A percentile compares a stretch with the other conserved stretches of the same genome.
phyloP scores from a whole-genome alignment of 2,329 filamentous ascomycete species.

The Boeremia lycopersici region DNA sequence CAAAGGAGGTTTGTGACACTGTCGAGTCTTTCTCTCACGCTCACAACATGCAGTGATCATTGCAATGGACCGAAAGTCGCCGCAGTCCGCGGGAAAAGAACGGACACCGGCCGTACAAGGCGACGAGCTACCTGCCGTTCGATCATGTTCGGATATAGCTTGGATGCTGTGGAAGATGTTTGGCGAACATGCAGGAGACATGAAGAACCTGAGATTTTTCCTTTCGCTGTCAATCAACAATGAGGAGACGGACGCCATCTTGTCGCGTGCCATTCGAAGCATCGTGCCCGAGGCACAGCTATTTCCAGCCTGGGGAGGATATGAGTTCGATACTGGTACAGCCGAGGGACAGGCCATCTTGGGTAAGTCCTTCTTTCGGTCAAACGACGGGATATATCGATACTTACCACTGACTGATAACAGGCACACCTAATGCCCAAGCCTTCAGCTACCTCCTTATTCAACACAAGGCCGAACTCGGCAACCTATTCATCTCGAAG shows the following conservation, averaged over 20 bases:
- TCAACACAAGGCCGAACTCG: slow-evolving; percentile 6
- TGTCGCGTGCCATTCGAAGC: slow-evolving; percentile 1
- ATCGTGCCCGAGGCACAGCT: background rate
- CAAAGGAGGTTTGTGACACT: background rate
- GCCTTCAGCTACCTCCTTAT: slow-evolving; percentile 12
- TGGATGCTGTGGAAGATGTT: slow-evolving; percentile 4
- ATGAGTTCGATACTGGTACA: background rate
- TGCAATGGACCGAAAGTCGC: slow-evolving; percentile 6
- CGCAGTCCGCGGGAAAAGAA: background rate
- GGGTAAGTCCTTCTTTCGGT: background rate
- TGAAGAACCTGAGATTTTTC: slow-evolving; percentile 1
- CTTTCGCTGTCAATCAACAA: slow-evolving; percentile 8
- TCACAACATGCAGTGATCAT: background rate
- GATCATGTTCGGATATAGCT: slow-evolving; percentile 5
- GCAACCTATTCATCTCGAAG: slow-evolving; percentile 7
- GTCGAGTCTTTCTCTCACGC: background rate
- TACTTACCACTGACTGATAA: background rate
- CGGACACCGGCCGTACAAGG: background rate
- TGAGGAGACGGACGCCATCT: background rate
- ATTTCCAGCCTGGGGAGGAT: slow-evolving; percentile 4
- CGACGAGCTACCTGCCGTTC: slow-evolving; percentile 1
- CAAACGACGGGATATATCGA: background rate
- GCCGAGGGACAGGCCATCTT: slow-evolving; percentile 1
- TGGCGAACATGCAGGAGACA: background rate
- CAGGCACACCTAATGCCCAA: slow-evolving; percentile 12